These are phyloP conservation scores for Ceratobasidium sp. DNA, from an alignment of 1,284 basidiomycete species.

Conservation along the genomic window DNA sequence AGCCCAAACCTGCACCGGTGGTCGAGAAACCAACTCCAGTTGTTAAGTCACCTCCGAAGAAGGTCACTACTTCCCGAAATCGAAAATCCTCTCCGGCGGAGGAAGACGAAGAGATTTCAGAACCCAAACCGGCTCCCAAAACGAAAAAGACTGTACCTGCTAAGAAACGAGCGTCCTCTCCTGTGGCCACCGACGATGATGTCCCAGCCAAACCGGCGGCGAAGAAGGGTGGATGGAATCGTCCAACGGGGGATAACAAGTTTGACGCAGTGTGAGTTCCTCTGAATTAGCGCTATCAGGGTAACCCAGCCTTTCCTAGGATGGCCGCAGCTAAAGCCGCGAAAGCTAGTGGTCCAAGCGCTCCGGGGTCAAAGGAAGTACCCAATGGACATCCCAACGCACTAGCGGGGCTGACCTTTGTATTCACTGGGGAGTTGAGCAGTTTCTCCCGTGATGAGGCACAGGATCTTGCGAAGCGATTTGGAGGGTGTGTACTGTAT, in stretches of 20 bases:
- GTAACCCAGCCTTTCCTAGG: neutral
- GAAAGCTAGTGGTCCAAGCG: conserved; percentile 68
- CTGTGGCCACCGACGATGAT: conserved; percentile 20
- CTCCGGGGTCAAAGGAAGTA: conserved; percentile 80
- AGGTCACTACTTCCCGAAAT: conserved; percentile 43
- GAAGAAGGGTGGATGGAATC: conserved; percentile 44
- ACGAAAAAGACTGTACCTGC: conserved; percentile 41
- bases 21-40: conserved; percentile 32
- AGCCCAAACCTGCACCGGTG: conserved; percentile 39
- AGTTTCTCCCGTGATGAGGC: conserved; percentile 90
- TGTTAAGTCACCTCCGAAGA: conserved; percentile 45
- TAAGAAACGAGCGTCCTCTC: conserved; percentile 41
- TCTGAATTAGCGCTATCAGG: neutral
- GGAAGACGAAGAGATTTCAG: conserved; percentile 42
- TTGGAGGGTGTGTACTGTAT: conserved; percentile 71
- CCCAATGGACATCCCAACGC: conserved; percentile 81
- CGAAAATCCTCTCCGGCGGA: conserved; percentile 42
- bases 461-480: conserved; percentile 86
- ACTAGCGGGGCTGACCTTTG: conserved; percentile 85
- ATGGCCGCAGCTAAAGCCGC: conserved; percentile 64
- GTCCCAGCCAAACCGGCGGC: conserved; percentile 42
- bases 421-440: conserved; percentile 92
- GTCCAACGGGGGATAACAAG: conserved; percentile 48
- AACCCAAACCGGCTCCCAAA: conserved; percentile 42
- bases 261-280: conserved; percentile 49